A percentile compares a stretch with the other conserved stretches of the same genome.
phyloP scores from a whole-genome alignment of 169 alveolate species.

The Toxoplasma gondii region DNA sequence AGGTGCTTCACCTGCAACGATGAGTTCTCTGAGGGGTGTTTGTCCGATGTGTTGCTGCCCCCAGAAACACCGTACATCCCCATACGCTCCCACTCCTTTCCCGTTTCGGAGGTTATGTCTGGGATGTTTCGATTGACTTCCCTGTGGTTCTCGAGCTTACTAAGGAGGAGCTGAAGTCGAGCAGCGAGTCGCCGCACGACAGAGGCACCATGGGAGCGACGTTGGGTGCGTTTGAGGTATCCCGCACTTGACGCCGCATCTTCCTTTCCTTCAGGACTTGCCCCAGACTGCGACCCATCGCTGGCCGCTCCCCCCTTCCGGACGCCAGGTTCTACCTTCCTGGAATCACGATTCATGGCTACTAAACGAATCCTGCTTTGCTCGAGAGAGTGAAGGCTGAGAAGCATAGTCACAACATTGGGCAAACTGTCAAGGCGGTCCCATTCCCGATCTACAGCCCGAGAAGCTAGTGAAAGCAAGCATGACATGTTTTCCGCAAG shows the following conservation, averaged over 20 bases:
- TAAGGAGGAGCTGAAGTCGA: neutral
- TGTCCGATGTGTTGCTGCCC: neutral
- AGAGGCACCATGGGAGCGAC: neutral
- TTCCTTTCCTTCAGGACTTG: no score
- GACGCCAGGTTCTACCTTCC: no score
- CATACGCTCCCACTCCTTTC: neutral
- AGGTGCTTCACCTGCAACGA: neutral
- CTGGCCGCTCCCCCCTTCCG: no score
- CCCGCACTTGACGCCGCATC: no score
- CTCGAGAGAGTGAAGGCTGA: neutral
- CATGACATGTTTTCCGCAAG: neutral
- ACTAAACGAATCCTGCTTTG: neutral
- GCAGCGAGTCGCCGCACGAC: neutral
- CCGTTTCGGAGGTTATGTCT: no score
- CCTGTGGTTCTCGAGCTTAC: neutral
- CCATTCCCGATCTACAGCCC: neutral
- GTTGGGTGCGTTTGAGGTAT: no score
- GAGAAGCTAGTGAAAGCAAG: neutral
- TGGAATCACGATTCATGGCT: neutral
- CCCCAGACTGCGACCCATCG: neutral
- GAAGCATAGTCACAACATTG: neutral
- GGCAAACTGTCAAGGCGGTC: neutral
- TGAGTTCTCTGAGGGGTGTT: neutral
- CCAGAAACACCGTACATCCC: neutral
- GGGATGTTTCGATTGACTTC: neutral